Conservation (phyloP, 805 yeast genomes). For the Metschnikowia colocasiae region DNA sequence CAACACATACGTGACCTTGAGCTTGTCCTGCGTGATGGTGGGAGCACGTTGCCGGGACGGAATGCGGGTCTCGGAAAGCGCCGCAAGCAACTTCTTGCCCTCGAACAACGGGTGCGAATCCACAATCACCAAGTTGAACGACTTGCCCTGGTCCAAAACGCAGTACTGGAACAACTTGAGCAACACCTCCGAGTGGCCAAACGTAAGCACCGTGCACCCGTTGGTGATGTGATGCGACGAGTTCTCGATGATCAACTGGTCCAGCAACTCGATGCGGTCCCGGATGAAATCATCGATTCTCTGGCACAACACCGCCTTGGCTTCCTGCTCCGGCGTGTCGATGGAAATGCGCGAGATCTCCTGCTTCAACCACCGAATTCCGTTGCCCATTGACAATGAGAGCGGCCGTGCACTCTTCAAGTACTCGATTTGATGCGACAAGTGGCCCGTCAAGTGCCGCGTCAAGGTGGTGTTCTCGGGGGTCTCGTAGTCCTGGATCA, state of each 20-base stretch:
- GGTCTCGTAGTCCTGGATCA: conserved; percentile 75
- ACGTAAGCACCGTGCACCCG: conserved; percentile 79
- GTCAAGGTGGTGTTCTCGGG: conserved; percentile 83
- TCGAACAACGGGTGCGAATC: conserved; percentile 94
- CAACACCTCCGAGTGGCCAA: conserved; percentile 84
- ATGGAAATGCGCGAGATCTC: conserved; percentile 80
- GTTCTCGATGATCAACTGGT: conserved; percentile 71
- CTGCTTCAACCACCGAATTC: conserved; percentile 95
- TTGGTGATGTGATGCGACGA: conserved; percentile 74
- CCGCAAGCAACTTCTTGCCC: conserved; percentile 73
- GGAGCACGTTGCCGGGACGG: conserved; percentile 15
- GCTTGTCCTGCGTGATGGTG: conserved; percentile 45
- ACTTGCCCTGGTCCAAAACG: conserved; percentile 52
- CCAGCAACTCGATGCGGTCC: conserved; percentile 83
- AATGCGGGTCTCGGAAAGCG: conserved; percentile 45
- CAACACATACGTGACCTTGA: conserved; percentile 74
- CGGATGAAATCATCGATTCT: conserved; percentile 76
- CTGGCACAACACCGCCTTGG: conserved; percentile 59
- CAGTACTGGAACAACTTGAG: conserved; percentile 69
- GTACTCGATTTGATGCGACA: conserved; percentile 90
- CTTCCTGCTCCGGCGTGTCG: conserved; percentile 62
- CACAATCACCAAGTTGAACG: conserved; percentile 77
- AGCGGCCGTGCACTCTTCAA: conserved; percentile 88
- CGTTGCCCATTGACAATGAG: conserved; percentile 94
- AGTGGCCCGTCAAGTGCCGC: conserved; percentile 81